Base-by-base conservation (phyloP, 331 rosid genomes). In the Spiraea crenata region DNA sequence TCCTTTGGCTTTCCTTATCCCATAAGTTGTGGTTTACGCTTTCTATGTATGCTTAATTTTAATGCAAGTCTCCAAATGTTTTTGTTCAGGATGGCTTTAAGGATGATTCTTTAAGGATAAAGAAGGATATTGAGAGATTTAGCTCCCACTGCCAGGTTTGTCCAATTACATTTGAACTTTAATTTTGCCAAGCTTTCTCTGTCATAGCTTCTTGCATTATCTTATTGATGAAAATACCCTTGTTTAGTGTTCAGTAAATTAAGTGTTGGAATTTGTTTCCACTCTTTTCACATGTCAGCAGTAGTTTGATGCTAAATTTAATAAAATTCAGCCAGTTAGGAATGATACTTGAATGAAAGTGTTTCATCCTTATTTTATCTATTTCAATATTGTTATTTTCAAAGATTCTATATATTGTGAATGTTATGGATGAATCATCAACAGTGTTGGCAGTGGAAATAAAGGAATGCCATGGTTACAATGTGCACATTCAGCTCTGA, bases 91-190 rank as follows among this genome's bases (percentile, higher is more conserved):
- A 89, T 76, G 97, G 99, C 62, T 90, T 93, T 77, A 74, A 76
- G 67, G 99, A 93, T 77, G 98, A 90, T 78, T 93, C 98, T 17
- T 76, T 93, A 77, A 84, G 89, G 80, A 90, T 93, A 80, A 90
- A 85, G 87, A 89, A 79, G 74, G 95, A 85, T 17, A 91, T 87
- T 52, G 86, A 84, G 70, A 90, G 19, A 75, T 55, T 40, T 41
- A 89, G 89, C 71, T n/a, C 85, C 66, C 82, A 66, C 45, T 90
- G 96, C 73, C 99, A 93, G 97, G 98, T 93, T 69, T 58, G 85
- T 82, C 55, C 60, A 70, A 56, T 74, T 61, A 70, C 16, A 9
- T 17, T 54, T 42, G 10, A 48, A 70, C 14, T 62, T 63, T 4
- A 19, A 47, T n/a, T 49, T n/a, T 3, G 2, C 45, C 7, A 9